These are phyloP conservation scores for Paecilomyces sp. DNA, from an alignment of 2,329 filamentous ascomycete genomes.

Conservation along the genomic window DNA sequence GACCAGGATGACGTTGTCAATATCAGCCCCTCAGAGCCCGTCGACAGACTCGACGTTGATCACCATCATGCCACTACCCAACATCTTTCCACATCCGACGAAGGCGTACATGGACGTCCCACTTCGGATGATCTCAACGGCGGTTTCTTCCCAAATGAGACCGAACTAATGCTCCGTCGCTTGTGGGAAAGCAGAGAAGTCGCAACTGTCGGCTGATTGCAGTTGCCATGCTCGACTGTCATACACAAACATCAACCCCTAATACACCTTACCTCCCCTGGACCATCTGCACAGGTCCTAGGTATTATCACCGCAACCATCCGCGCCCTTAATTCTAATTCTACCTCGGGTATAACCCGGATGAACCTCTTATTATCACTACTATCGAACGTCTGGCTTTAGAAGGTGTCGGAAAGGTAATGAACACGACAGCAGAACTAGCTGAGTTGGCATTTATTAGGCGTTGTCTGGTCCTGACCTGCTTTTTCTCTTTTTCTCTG, in stretches of 20 bases:
- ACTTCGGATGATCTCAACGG: constrained; percentile 16
- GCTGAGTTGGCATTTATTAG: neutral
- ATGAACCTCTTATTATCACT: no score
- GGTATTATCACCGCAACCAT: neutral
- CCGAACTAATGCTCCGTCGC: constrained; percentile 34
- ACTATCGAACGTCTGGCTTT: no score
- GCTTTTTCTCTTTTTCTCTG: neutral
- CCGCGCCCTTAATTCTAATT: neutral
- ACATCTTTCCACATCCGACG: constrained; percentile 27
- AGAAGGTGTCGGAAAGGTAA: neutral
- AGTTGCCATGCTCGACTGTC: neutral
- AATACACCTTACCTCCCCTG: neutral
- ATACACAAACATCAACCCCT: neutral
- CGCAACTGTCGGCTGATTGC: constrained; percentile 22
- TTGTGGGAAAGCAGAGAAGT: constrained; percentile 39
- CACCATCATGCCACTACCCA: constrained; percentile 25
- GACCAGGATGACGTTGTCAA: constrained; percentile 24
- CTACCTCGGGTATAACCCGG: neutral
- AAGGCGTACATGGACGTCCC: constrained; percentile 15
- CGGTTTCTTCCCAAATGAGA: constrained; percentile 21
- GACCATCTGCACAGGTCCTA: neutral
- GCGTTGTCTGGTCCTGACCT: neutral
- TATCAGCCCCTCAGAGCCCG: constrained; percentile 14
- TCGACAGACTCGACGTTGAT: constrained; percentile 13
- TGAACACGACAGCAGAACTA: neutral